Base-by-base conservation (phyloP, 352 stramenopile species). In the Phytopythium vexans region DNA sequence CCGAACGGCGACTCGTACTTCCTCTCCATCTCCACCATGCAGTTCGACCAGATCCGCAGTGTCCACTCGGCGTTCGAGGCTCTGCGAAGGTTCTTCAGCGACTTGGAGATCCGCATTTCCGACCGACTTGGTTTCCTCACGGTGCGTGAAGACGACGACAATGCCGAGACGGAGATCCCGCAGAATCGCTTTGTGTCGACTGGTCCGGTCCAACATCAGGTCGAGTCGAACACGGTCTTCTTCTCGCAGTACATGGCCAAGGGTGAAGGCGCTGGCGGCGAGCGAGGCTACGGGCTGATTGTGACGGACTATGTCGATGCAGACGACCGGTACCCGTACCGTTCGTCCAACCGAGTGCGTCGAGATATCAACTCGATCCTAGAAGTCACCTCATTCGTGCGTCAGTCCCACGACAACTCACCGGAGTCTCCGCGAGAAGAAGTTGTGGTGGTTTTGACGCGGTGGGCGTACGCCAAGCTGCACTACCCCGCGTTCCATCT, bases 51-150 rank as follows among this genome's bases (percentile, higher is more conserved):
- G 3, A 46, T 69, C 27, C 60, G 53, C 37, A 74, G 56, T 10
- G 71, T 76, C 27, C 68, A 70, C 52, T 50, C 61, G 41, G 74
- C 80, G 49, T 86, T 75, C 58, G 74, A 86, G 40, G 63, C 68
- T 35, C 43, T 81, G 27, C 48, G 67, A 4, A 66, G 63, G 15
- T 68, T 67, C 48, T 65, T 74, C 38, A 65, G 57, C 41, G 68
- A 70, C 41, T 70, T 77, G 42, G 74, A 85, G 55, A 78, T 85
- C 39, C 70, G 53, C 3, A 67, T 82, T n/a, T 77, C 71, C 10
- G 71, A 85, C 46, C 65, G 76, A 41, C 60, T 80, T 15, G 69
- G 68, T 9, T 66, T 74, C 54, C 70, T 82, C 35, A 72, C 66
- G 16, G 62, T 82, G 37, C 74, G 71, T 36, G 69, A 85, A 41